Percentiles rank a stretch among this genome's conserved stretches.
Conservation (phyloP, 441 rosid species). For the Biscutella auriculata region DNA sequence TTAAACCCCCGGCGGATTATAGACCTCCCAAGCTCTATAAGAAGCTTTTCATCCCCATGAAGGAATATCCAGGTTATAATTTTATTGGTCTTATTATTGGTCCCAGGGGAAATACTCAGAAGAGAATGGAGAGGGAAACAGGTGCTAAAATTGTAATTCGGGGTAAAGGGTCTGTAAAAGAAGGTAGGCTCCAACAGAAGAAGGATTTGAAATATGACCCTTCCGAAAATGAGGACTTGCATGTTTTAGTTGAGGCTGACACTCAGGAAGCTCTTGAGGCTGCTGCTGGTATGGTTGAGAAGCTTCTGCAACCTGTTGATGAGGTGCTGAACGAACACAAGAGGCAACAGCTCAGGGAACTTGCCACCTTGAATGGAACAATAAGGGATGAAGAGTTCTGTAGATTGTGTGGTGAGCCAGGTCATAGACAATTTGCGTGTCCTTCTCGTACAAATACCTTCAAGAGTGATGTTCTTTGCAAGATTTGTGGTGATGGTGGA, state of each 20-base stretch:
- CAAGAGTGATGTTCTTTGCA: constrained; percentile 91
- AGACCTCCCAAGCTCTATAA: constrained; percentile 89
- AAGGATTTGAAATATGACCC: constrained; percentile 87
- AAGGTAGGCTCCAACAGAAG: constrained; percentile 88
- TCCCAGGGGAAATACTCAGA: constrained; percentile 89
- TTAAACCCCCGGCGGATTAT: constrained; percentile 93
- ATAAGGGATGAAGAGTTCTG: constrained; percentile 93
- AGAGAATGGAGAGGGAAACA: constrained; percentile 92
- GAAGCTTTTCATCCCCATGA: constrained; percentile 88
- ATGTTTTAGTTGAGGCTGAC: constrained; percentile 92
- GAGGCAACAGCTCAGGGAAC: constrained; percentile 94
- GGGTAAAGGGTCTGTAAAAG: constrained; percentile 90
- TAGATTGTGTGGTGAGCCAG: constrained; percentile 87
- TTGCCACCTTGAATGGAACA: constrained; percentile 90
- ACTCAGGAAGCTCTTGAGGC: constrained; percentile 80
- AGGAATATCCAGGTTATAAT: constrained; percentile 82
- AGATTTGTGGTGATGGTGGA: constrained; percentile 95
- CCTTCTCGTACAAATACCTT: constrained; percentile 82
- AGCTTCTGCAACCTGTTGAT: constrained; percentile 90
- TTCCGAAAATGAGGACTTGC: constrained; percentile 87
- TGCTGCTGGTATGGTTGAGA: constrained; percentile 95
- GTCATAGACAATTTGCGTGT: constrained; percentile 79
- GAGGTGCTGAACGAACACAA: constrained; percentile 95
- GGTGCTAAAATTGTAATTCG: constrained; percentile 92
- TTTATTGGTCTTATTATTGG: constrained; percentile 90